phyloP scores from a whole-genome alignment of 257 asterid species.

The Solanum etuberosum region DNA sequence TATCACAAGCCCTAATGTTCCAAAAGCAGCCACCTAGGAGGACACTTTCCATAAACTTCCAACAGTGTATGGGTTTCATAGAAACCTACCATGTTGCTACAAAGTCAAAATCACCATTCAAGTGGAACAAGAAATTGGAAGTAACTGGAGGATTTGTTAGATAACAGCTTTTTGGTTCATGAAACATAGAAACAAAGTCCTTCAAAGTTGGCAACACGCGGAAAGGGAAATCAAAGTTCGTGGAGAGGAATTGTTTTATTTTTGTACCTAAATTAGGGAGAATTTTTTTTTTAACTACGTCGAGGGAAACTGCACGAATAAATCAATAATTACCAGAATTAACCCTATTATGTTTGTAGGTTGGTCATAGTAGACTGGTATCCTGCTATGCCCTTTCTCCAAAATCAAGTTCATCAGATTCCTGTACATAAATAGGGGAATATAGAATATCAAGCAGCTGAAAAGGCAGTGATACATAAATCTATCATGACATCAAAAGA shows the following conservation, averaged over 20 bases:
- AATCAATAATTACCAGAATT: constrained; percentile 22
- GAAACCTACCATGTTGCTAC: background rate
- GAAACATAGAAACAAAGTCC: background rate
- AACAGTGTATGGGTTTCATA: background rate
- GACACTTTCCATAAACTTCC: background rate
- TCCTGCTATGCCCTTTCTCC: constrained; percentile 52
- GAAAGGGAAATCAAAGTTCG: background rate
- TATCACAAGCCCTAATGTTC: background rate
- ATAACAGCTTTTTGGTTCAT: background rate
- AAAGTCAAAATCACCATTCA: background rate
- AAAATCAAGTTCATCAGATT: constrained; percentile 34
- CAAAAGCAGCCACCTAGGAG: background rate
- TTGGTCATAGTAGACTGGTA: constrained; percentile 45
- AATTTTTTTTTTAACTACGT: background rate
- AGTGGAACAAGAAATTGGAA: background rate
- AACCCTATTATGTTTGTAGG: constrained; percentile 41
- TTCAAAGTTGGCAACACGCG: background rate
- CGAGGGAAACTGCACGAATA: background rate
- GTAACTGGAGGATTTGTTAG: background rate
- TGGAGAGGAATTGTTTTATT: background rate
- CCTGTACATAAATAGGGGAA: constrained; percentile 25
- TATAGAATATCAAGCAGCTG: constrained; percentile 2
- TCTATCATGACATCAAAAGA: background rate
- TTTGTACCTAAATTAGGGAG: background rate
- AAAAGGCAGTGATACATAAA: background rate